Base-by-base conservation (phyloP, 1,284 basidiomycete species). In the Irpex lacteus region DNA sequence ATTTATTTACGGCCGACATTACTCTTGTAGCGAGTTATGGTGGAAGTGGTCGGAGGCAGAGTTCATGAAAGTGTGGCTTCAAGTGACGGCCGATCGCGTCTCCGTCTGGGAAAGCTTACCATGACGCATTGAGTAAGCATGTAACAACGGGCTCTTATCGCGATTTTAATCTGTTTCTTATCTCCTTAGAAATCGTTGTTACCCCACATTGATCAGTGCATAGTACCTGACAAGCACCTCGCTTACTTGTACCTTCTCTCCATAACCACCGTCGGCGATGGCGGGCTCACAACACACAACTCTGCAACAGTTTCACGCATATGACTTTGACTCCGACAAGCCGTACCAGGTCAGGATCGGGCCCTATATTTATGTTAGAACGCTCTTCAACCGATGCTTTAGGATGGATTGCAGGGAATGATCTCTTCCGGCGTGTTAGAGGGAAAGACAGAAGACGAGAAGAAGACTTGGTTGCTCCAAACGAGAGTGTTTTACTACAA, bases 401-500 rank as follows among this genome's bases (percentile, higher is more conserved):
- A 91, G 90, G 82, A 85, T 83, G 89, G 89, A 70, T 75, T 91
- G 49, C 78, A 79, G 64, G 84, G 80, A 61, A 83, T 91, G 49
- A 63, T 87, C 7, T 73, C 80, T 4, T 78, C 77, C 34, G 79
- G 78, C 13, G 73, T 76, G 3, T 67, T 82, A 19, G 73, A 76
- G 11, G 75, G 73, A 5, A 75, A 78, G 44, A 67, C 80, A 0
- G 73, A 78, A 4, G 78, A 78, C n/a, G 78, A 81, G 38, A 75
- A 73, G 65, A 80, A 82, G 9, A 80, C 84, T 32, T 75, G 85
- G 19, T 62, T 86, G 49, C 78, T 82, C 5, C 81, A 80, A 49
- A 84, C 85, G 3, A 78, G 83, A 32, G 79, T 91, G 0, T 92
- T 89, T 73, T 92, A 90, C 74, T 92, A 90, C 75, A 89, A 89